These are phyloP conservation scores for Cyclocybe aegerita DNA, from an alignment of 768 basidiomycete genomes.

Conservation along the genomic window DNA sequence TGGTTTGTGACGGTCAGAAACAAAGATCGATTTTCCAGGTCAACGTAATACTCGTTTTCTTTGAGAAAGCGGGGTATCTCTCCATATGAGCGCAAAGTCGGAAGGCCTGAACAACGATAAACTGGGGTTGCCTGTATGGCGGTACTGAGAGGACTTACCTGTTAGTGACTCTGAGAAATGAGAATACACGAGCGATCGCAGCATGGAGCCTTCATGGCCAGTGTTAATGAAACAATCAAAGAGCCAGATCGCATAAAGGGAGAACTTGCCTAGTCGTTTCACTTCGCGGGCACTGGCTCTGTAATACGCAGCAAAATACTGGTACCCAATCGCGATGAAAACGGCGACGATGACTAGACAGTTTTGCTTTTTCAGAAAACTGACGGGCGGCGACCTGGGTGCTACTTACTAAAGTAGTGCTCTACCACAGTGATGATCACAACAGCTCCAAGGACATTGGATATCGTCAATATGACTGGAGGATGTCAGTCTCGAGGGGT, in stretches of 20 bases:
- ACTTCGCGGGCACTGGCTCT: constrained; percentile 70
- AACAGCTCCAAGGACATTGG: constrained; percentile 50
- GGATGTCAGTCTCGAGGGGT: background rate
- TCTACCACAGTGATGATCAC: constrained; percentile 58
- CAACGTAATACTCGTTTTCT: constrained; percentile 66
- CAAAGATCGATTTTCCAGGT: constrained; percentile 74
- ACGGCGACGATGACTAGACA: constrained; percentile 50
- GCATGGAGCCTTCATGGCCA: constrained; percentile 51
- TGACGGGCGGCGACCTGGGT: too few relatives aligned
- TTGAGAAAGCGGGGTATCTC: constrained; percentile 58
- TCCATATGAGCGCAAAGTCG: constrained; percentile 74
- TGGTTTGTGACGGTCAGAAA: constrained; percentile 68
- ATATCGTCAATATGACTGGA: constrained; percentile 48
- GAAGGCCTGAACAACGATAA: constrained; percentile 35
- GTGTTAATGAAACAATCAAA: background rate
- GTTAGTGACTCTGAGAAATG: constrained; percentile 78
- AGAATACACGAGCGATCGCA: constrained; percentile 73
- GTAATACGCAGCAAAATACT: constrained; percentile 68
- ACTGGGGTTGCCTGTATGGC: background rate
- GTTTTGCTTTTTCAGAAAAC: background rate
- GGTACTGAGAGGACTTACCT: constrained; percentile 25
- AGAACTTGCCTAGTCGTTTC: constrained; percentile 43
- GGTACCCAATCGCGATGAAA: constrained; percentile 59
- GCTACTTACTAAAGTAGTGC: constrained; percentile 56
- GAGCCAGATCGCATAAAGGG: background rate